Evolutionary conservation across 2,329 filamentous ascomycete genomes (phyloP).

Genomic region (Colletotrichum eleusines): DNA sequence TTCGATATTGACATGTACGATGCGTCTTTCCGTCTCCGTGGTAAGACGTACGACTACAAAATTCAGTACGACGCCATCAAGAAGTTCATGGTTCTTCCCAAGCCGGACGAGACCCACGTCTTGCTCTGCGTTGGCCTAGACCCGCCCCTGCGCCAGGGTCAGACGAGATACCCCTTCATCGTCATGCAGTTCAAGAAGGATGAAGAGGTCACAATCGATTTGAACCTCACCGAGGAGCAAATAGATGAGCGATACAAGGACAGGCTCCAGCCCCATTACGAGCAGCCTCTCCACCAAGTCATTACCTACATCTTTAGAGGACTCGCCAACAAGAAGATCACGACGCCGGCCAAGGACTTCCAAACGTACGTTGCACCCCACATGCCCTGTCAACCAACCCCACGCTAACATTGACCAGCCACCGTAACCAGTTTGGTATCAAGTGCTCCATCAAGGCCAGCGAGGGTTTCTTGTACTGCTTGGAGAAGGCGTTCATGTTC

Average conservation of each 20-base stretch:
- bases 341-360: constrained; percentile 94
- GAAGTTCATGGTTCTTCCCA: constrained; percentile 98
- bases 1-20: constrained; percentile 99
- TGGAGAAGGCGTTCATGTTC: constrained; percentile 99
- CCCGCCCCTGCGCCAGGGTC: constrained; percentile 93
- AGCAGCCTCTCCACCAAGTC: constrained; percentile 92
- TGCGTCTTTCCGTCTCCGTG: constrained; percentile 93
- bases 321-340: constrained; percentile 93
- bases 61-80: constrained; percentile 98
- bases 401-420: constrained; percentile 61
- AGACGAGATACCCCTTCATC: constrained; percentile 97
- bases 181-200: constrained; percentile 99
- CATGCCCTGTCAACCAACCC: background rate
- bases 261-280: constrained; percentile 89
- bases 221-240: constrained; percentile 94
- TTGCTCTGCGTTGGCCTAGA: constrained; percentile 96
- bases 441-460: constrained; percentile 99
- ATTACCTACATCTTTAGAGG: constrained; percentile 96
- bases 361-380: constrained; percentile 65
- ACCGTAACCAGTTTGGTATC: constrained; percentile 93
- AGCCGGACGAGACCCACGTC: constrained; percentile 97
- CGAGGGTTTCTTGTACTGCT: constrained; percentile 95
- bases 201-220: constrained; percentile 94
- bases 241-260: constrained; percentile 88
- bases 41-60: constrained; percentile 99